Evolutionary conservation across 805 yeast species (phyloP).

Genomic region (Komagataella populi): DNA sequence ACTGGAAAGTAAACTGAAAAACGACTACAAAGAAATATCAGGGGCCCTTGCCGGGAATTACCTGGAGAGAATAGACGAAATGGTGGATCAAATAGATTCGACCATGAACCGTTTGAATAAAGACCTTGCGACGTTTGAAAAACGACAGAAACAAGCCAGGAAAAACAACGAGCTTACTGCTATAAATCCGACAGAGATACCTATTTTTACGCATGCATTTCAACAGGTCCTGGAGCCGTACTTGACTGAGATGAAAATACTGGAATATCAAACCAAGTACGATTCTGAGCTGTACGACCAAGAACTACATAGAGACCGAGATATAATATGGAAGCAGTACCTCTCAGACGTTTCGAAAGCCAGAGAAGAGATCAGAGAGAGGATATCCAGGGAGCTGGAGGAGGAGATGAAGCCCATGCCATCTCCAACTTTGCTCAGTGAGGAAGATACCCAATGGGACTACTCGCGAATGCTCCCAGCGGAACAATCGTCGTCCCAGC

Average conservation of each 20-base stretch:
- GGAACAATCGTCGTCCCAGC: constrained; percentile 9
- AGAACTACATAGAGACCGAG: constrained; percentile 6
- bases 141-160: not conserved
- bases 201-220: constrained; percentile 11
- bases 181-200: constrained; percentile 3
- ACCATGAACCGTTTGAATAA: not conserved
- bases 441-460: constrained; percentile 2
- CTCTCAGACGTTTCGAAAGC: constrained; percentile 7
- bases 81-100: not conserved
- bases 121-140: not conserved
- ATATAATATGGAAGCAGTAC: constrained; percentile 11
- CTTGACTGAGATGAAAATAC: not conserved
- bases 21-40: not conserved
- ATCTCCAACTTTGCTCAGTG: constrained; percentile 5
- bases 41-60: not conserved
- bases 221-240: constrained; percentile 2
- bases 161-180: not conserved
- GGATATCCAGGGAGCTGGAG: not conserved
- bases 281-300: constrained; percentile 9
- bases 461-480: constrained; percentile 7
- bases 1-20: constrained; percentile 5
- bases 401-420: constrained; percentile 6
- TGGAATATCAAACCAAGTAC: constrained; percentile 5
- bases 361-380: constrained; percentile 4
- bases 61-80: not conserved